Evolutionary conservation across 257 asterid genomes (phyloP), one percentile per base, ranked within the genome.

Genomic region (Penstemon newberryi): DNA sequence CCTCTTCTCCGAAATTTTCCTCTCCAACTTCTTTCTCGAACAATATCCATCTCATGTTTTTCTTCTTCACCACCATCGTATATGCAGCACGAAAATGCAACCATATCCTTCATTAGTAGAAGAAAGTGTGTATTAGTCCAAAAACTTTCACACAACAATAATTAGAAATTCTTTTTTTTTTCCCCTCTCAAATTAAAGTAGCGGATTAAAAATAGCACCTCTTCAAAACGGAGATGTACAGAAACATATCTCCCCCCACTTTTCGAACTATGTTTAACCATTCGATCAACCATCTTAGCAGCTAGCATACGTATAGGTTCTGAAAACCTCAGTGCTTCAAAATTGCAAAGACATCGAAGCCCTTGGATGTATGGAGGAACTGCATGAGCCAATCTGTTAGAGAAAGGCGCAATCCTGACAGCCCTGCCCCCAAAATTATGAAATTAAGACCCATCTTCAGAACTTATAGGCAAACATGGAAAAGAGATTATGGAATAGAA

Each of bases 21-120:
- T 71, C 97, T 86, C 99, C 99, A 93, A 80, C 99, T 93, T 82
- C 99, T 78, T 80, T 93, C 99, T 37, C 99, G 94, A 52, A 95
- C 97, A 74, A 86, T 73, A 81, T 94, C 97, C 99, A 94, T 94
- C 73, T 91, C 97, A 55, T 38, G 92, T 73, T 84, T 89, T 75
- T 94, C 99, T 83, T 91, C 95, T 64, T 89, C 95, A 5, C 99
- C 99, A 10, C 99, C 99, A 77, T 91, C 97, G 62, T 91, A 94
- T 67, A 80, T 81, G 80, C 99, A 94, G 81, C 99, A 94, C 2
- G 97, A 94, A 79, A 94, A 94, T 37, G 97, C 99, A 78, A 94
- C 99, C 99, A 94, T 94, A 75, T 94, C 99, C 99, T 92, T 70
- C 77, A 73, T 80, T 46, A 50, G 65, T 51, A 72, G 58, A 67